Evolutionary conservation across 176 grass and related monocot species (phyloP).

Genomic region (Bolboschoenus planiculmis): DNA sequence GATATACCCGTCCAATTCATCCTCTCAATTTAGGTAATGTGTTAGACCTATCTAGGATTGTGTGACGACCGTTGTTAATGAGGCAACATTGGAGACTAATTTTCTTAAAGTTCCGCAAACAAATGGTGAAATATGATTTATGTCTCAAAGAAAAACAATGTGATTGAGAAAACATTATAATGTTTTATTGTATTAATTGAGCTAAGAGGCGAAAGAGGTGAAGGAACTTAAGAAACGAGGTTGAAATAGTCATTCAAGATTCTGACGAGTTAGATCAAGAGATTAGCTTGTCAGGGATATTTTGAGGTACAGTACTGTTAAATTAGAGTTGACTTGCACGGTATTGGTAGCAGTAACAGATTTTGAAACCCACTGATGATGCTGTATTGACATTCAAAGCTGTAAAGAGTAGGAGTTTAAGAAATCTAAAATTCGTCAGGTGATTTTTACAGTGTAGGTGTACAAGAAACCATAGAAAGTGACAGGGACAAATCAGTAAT

Average conservation of each 20-base stretch:
- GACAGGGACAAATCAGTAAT: slow-evolving; percentile 18
- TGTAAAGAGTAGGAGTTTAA: background rate
- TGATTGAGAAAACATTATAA: background rate
- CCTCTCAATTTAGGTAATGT: slow-evolving; percentile 23
- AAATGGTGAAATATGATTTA: background rate
- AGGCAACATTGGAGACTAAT: background rate
- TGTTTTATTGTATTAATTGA: background rate
- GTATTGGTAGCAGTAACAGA: background rate
- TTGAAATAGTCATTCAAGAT: background rate
- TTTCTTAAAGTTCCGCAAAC: background rate
- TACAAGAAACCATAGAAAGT: slow-evolving; percentile 23
- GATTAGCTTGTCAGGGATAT: background rate
- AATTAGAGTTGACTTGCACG: background rate
- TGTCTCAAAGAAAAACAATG: background rate
- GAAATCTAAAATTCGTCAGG: background rate
- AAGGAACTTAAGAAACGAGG: background rate
- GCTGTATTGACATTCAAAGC: background rate
- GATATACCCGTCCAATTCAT: background rate
- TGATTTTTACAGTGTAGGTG: slow-evolving; percentile 43
- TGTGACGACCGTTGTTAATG: background rate
- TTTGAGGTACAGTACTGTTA: background rate
- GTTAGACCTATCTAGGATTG: background rate
- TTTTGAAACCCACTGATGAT: background rate
- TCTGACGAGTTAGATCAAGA: background rate
- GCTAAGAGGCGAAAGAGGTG: background rate